Base-by-base conservation (phyloP, 177 flowering plant genomes). In the Vitis hybrid region DNA sequence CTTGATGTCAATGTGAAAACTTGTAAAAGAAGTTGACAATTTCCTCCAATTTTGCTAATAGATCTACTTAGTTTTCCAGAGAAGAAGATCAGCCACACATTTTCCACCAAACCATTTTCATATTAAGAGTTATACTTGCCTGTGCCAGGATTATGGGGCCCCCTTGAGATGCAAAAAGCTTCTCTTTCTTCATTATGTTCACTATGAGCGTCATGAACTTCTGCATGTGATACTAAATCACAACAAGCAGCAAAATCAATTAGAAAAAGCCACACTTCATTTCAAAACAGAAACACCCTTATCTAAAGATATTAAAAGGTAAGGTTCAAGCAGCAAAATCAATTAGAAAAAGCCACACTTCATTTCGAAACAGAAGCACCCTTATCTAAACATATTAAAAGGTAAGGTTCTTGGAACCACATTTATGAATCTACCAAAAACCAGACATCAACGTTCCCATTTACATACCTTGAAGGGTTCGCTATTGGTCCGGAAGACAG, bases 61-160 rank as follows among this genome's bases (percentile, higher is more conserved):
- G 39, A 7, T 12, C 62, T n/a, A 26, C 64, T n/a, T 50, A 13
- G 16, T 15, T 62, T 14, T 16, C 45, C 19, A 29, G 14, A 69
- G 49, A 55, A 15, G 16, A 66, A 51, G 50, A 45, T 2, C 8
- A 52, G 16, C 31, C 13, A 62, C 52, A 6, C 15, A 9, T 18
- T 16, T 19, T 12, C 31, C 20, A 31, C 13, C n/a, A 33, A 51
- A 22, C 33, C 68, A 3, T 50, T 19, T 70, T 18, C 49, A 60
- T 3, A 65, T 7, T 4, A 39, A 31, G 39, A 59, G 53, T 57
- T 60, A 51, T 18, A 80, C 87, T 78, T 86, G 81, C 99, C 97
- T 96, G 99, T n/a, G 98, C 75, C 81, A 96, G 81, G 72, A 96
- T 93, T 67, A 96, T 96, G 29, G 97, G 98, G 63, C 99, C 99